These are phyloP conservation scores for Silene uniflora DNA, from an alignment of 148 eudicot genomes.

Conservation along the genomic window DNA sequence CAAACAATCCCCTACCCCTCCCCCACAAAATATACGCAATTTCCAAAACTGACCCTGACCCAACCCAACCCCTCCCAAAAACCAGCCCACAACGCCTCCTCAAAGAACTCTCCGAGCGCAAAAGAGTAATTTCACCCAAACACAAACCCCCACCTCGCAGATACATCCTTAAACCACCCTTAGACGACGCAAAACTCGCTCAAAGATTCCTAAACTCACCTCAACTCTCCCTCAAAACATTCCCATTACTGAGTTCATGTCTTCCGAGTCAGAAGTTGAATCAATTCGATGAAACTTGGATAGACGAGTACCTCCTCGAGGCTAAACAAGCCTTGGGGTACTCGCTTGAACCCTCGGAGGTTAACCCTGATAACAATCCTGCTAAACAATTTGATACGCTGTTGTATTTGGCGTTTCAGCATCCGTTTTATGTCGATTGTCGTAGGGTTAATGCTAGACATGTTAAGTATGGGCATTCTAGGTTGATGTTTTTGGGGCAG, in stretches of 20 bases:
- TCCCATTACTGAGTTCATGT: slow-evolving; percentile 89
- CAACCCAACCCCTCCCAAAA: slow-evolving; percentile 56
- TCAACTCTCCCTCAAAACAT: slow-evolving; percentile 72
- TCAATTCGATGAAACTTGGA: slow-evolving; percentile 72
- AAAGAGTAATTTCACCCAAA: slow-evolving; percentile 60
- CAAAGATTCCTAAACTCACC: slow-evolving; percentile 80
- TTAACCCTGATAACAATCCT: slow-evolving; percentile 73
- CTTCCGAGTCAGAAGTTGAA: slow-evolving; percentile 60
- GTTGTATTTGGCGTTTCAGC: slow-evolving; percentile 87
- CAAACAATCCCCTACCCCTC: slow-evolving; percentile 27
- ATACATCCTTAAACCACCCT: slow-evolving; percentile 85
- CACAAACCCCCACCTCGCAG: slow-evolving; percentile 59
- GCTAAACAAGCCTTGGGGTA: slow-evolving; percentile 93
- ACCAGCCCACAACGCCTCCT: slow-evolving; percentile 82
- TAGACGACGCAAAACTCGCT: slow-evolving; percentile 74
- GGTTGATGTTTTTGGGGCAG: slow-evolving; percentile 80
- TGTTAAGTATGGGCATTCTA: slow-evolving; percentile 78
- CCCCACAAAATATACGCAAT: slow-evolving; percentile 38
- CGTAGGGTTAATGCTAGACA: slow-evolving; percentile 73
- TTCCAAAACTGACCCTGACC: slow-evolving; percentile 36
- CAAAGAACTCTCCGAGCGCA: slow-evolving; percentile 73
- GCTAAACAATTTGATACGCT: slow-evolving; percentile 88
- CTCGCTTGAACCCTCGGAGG: slow-evolving; percentile 69
- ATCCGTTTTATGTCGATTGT: slow-evolving; percentile 64
- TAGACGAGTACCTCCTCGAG: slow-evolving; percentile 83